phyloP scores from a whole-genome alignment of 176 grass and related monocot genomes.

The Rhynchospora tenuis region DNA sequence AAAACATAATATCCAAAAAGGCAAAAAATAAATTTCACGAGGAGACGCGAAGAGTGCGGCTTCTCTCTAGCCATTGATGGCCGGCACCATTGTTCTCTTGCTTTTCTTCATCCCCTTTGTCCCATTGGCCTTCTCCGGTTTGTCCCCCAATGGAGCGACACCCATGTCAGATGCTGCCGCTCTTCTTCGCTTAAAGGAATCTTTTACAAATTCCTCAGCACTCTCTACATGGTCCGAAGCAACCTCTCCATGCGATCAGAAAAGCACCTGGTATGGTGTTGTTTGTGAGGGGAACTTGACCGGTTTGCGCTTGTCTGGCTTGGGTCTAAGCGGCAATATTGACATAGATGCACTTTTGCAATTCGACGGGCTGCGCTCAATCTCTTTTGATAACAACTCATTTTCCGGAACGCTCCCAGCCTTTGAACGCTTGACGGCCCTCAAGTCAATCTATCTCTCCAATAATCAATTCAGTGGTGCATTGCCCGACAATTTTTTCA shows the following conservation, averaged over 20 bases:
- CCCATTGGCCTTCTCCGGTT: neutral
- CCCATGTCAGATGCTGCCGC: conserved; percentile 35
- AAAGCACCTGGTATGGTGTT: conserved; percentile 50
- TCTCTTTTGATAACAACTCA: conserved; percentile 54
- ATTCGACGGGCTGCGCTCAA: conserved; percentile 50
- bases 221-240: conserved; percentile 60
- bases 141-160: neutral
- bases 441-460: conserved; percentile 75
- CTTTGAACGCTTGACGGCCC: conserved; percentile 40
- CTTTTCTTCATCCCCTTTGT: neutral
- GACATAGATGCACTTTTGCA: conserved; percentile 44
- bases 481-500: conserved; percentile 56
- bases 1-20: conserved; percentile 18
- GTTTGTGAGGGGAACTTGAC: conserved; percentile 44
- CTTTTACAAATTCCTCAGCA: conserved; percentile 61
- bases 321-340: conserved; percentile 50
- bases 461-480: conserved; percentile 51
- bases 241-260: conserved; percentile 25
- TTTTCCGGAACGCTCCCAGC: conserved; percentile 53
- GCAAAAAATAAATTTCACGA: neutral
- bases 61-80: conserved; percentile 36
- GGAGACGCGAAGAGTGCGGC: neutral
- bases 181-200: conserved; percentile 59
- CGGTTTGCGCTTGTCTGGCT: conserved; percentile 46
- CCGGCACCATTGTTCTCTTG: conserved; percentile 4